A percentile compares a stretch with the other conserved stretches of the same genome.
phyloP scores from a whole-genome alignment of 2,329 filamentous ascomycete species.

The Fusarium sp. region DNA sequence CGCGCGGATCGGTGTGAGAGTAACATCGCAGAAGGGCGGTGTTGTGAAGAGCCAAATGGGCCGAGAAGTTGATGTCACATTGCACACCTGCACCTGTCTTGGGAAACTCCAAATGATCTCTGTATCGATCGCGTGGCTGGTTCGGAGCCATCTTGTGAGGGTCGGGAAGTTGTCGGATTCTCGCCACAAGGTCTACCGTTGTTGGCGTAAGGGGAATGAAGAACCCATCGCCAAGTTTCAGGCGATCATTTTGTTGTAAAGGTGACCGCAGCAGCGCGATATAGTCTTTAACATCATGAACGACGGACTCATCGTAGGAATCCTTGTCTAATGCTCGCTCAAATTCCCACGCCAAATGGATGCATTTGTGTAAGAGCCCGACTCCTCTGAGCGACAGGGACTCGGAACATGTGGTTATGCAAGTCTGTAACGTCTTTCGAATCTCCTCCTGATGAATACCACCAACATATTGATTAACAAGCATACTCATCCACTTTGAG shows the following conservation, averaged over 20 bases:
- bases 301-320: slow-evolving; percentile 56
- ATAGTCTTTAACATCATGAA: slow-evolving; percentile 59
- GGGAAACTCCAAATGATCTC: slow-evolving; percentile 78
- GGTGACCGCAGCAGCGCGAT: slow-evolving; percentile 61
- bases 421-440: slow-evolving; percentile 54
- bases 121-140: slow-evolving; percentile 65
- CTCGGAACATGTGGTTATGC: slow-evolving; percentile 23
- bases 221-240: slow-evolving; percentile 31
- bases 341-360: slow-evolving; percentile 68
- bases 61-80: slow-evolving; percentile 93
- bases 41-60: slow-evolving; percentile 85
- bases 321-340: slow-evolving; percentile 63
- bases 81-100: slow-evolving; percentile 83
- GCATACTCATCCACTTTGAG: slow-evolving; percentile 11
- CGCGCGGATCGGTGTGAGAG: slow-evolving; percentile 80
- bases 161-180: slow-evolving; percentile 60
- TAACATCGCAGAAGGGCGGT: slow-evolving; percentile 87
- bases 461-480: slow-evolving; percentile 61
- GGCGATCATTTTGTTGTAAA: slow-evolving; percentile 33
- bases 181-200: slow-evolving; percentile 52
- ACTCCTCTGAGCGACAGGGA: slow-evolving; percentile 55
- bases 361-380: slow-evolving; percentile 63
- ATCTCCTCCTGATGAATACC: slow-evolving; percentile 64
- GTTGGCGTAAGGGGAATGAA: slow-evolving; percentile 54
- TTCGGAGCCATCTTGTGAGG: slow-evolving; percentile 63